phyloP scores from a whole-genome alignment of 208 protist species.

The Acanthamoeba pearcei region DNA sequence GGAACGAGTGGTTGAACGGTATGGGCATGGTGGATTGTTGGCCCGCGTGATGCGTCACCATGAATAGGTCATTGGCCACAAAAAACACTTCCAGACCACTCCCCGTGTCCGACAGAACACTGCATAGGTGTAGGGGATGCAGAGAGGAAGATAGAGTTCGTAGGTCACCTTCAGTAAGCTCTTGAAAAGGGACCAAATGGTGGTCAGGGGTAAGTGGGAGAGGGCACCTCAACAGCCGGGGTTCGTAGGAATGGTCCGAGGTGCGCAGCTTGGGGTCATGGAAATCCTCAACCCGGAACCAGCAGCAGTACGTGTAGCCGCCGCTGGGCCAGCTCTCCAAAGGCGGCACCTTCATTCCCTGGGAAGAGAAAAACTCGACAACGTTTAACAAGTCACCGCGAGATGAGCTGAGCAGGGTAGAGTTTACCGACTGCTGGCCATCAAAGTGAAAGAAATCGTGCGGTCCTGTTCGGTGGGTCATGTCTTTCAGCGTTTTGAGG shows the following conservation, averaged over 20 bases:
- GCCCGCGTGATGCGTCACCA: slow-evolving; percentile 13
- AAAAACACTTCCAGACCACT: slow-evolving; percentile 20
- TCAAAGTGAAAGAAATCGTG: slow-evolving; percentile 49
- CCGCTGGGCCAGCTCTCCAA: not conserved
- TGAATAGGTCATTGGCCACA: slow-evolving; percentile 25
- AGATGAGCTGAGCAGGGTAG: not conserved
- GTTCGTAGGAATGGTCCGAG: slow-evolving; percentile 18
- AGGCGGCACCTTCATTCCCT: slow-evolving; percentile 33
- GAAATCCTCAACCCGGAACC: slow-evolving; percentile 25
- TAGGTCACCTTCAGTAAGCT: not conserved
- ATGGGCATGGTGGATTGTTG: not conserved
- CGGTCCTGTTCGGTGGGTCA: slow-evolving; percentile 1
- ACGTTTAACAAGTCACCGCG: not conserved
- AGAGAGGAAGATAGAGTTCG: not conserved
- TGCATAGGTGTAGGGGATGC: not conserved
- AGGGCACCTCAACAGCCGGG: not conserved
- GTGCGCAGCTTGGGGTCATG: slow-evolving; percentile 31
- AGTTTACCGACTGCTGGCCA: slow-evolving; percentile 17
- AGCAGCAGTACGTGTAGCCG: slow-evolving; percentile 31
- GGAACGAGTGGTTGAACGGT: slow-evolving; percentile 46
- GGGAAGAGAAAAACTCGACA: not conserved
- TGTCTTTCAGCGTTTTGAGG: slow-evolving; percentile 30
- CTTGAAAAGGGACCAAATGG: not conserved
- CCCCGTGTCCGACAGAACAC: not conserved
- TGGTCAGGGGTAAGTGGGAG: no score